Evolutionary conservation across 2,329 filamentous ascomycete species (phyloP).

Genomic region (Claviceps sp.): DNA sequence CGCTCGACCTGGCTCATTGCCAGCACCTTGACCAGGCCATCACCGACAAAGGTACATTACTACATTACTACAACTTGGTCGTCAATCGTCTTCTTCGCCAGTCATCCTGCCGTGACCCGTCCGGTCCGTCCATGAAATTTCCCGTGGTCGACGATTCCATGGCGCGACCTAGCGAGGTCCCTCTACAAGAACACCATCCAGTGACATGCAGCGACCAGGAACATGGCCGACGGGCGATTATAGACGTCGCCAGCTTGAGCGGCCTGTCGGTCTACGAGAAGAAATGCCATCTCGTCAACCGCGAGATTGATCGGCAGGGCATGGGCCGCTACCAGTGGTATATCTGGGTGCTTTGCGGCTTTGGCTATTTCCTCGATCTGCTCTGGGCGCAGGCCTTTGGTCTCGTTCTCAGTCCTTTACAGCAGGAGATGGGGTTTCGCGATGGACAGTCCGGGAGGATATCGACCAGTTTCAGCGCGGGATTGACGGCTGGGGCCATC

Average conservation of each 20-base stretch:
- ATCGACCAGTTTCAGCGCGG: slow-evolving; percentile 39
- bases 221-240: neutral
- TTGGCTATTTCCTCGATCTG: slow-evolving; percentile 42
- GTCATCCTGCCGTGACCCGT: too few relatives aligned
- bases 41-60: too few relatives aligned
- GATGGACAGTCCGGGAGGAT: slow-evolving; percentile 28
- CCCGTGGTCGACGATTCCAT: too few relatives aligned
- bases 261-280: slow-evolving; percentile 19
- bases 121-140: too few relatives aligned
- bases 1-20: too few relatives aligned
- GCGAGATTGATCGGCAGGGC: slow-evolving; percentile 36
- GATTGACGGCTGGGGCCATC: slow-evolving; percentile 31
- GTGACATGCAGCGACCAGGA: neutral
- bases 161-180: too few relatives aligned
- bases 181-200: neutral
- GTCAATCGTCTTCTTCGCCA: too few relatives aligned
- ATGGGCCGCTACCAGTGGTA: slow-evolving; percentile 42
- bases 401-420: slow-evolving; percentile 36
- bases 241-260: slow-evolving; percentile 9
- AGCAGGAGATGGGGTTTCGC: slow-evolving; percentile 43
- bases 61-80: too few relatives aligned
- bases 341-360: slow-evolving; percentile 37
- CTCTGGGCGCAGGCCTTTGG: slow-evolving; percentile 47
- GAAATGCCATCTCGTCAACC: slow-evolving; percentile 22
- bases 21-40: too few relatives aligned